Conservation (phyloP, 2,329 filamentous ascomycete genomes). For the Sphaerulina musiva region DNA sequence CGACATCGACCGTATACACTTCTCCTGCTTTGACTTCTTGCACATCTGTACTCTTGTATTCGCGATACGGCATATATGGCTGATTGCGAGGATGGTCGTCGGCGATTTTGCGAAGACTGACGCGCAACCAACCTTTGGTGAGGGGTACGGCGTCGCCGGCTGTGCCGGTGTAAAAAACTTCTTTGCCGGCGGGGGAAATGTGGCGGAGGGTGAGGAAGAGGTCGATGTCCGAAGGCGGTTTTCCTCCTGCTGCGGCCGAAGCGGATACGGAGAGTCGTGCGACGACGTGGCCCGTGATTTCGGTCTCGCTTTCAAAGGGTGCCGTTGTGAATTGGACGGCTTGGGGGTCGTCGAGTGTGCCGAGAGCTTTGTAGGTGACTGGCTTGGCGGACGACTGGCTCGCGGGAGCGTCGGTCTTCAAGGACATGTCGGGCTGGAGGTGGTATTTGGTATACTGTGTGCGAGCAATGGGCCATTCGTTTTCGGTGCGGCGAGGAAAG, state of each 20-base stretch:
- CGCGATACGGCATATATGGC: slow-evolving; percentile 51
- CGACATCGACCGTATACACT: slow-evolving; percentile 55
- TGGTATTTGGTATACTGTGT: slow-evolving; percentile 59
- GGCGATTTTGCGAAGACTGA: slow-evolving; percentile 51
- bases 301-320: slow-evolving; percentile 56
- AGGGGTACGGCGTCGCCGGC: slow-evolving; percentile 58
- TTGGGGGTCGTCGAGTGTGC: slow-evolving; percentile 47
- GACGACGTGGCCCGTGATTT: slow-evolving; percentile 62
- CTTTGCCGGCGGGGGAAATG: slow-evolving; percentile 48
- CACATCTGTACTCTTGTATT: slow-evolving; percentile 54
- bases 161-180: slow-evolving; percentile 60
- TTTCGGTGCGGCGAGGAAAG: slow-evolving; percentile 52
- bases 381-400: slow-evolving; percentile 21
- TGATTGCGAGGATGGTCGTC: slow-evolving; percentile 47
- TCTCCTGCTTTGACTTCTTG: slow-evolving; percentile 49
- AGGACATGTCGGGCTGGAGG: slow-evolving; percentile 45
- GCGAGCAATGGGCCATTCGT: slow-evolving; percentile 60
- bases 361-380: slow-evolving; percentile 52
- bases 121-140: slow-evolving; percentile 58
- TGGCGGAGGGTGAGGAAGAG: slow-evolving; percentile 58
- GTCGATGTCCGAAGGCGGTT: slow-evolving; percentile 52
- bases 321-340: slow-evolving; percentile 52
- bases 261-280: slow-evolving; percentile 58
- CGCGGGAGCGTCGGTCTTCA: slow-evolving; percentile 27
- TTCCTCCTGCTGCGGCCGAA: slow-evolving; percentile 11